These are phyloP conservation scores for Cryptococcus maquisensis DNA, from an alignment of 1,284 basidiomycete genomes.

Conservation along the genomic window DNA sequence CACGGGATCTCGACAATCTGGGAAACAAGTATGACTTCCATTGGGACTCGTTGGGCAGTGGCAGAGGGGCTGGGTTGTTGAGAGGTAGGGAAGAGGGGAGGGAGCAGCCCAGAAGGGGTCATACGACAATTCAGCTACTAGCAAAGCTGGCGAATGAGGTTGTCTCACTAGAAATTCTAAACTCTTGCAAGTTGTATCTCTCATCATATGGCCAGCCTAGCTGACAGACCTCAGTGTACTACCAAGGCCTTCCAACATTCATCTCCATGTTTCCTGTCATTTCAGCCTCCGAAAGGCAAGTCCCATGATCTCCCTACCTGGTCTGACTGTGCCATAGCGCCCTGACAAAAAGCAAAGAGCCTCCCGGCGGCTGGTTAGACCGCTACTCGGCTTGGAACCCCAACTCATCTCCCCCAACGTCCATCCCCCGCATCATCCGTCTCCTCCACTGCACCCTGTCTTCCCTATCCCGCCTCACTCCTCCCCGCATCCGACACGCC, in stretches of 20 bases:
- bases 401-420: conserved; percentile 6
- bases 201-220: not conserved
- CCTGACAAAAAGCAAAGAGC: not conserved
- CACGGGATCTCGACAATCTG: not conserved
- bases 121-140: not conserved
- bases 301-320: not conserved
- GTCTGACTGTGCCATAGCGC: not conserved
- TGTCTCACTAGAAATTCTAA: conserved; percentile 2
- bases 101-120: not conserved
- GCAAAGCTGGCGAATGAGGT: conserved; percentile 5
- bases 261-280: conserved; percentile 8
- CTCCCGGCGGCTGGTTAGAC: conserved; percentile 1
- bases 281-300: conserved; percentile 5
- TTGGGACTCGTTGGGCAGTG: conserved; percentile 2
- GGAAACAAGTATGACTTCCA: conserved; percentile 3
- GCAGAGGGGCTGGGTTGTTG: not conserved
- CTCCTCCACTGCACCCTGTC: conserved; percentile 5
- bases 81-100: conserved; percentile 1
- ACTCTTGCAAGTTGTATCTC: conserved; percentile 1
- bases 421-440: conserved; percentile 5
- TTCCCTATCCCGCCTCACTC: conserved; percentile 5
- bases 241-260: conserved; percentile 1
- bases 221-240: conserved; percentile 2
- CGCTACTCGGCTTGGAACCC: not conserved
- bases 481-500: not conserved